phyloP scores from a whole-genome alignment of 495 filamentous ascomycete genomes.

The Lindgomyces ingoldianus region DNA sequence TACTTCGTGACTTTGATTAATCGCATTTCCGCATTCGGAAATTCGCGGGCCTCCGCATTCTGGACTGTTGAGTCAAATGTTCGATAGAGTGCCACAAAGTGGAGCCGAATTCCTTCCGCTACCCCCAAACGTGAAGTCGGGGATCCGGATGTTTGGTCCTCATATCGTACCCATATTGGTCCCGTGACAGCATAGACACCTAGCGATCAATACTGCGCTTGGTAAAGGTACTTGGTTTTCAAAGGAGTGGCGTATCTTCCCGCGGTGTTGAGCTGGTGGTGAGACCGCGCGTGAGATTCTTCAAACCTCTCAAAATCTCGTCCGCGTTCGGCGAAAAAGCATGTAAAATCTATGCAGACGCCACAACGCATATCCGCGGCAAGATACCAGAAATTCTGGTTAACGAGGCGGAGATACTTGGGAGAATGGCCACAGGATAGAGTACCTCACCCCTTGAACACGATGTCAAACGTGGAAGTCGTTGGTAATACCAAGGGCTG shows the following conservation, averaged over 20 bases:
- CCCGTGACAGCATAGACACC: conserved; percentile 3
- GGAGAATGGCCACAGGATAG: neutral
- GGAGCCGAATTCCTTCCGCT: neutral
- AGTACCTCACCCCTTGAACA: neutral
- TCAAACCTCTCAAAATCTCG: neutral
- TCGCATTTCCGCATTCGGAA: conserved; percentile 17
- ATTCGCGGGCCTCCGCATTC: conserved; percentile 1
- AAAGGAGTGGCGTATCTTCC: neutral
- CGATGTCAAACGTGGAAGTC: neutral
- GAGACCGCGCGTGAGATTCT: neutral
- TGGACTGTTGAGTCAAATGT: conserved; percentile 11
- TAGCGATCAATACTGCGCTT: neutral
- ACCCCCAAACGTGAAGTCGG: conserved; percentile 4
- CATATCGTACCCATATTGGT: neutral
- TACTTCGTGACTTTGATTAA: conserved; percentile 21
- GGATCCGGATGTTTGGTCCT: conserved; percentile 9
- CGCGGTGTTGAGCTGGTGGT: neutral
- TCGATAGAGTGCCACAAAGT: conserved; percentile 7
- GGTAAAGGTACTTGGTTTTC: too few species aligned
- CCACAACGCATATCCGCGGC: neutral
- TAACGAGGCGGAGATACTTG: too few species aligned
- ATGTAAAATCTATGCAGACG: too few species aligned
- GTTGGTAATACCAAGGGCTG: neutral
- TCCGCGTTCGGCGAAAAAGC: too few species aligned
- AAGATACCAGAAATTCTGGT: neutral